Evolutionary conservation across 2,329 filamentous ascomycete species (phyloP).

Genomic region (Thelonectria blattea): DNA sequence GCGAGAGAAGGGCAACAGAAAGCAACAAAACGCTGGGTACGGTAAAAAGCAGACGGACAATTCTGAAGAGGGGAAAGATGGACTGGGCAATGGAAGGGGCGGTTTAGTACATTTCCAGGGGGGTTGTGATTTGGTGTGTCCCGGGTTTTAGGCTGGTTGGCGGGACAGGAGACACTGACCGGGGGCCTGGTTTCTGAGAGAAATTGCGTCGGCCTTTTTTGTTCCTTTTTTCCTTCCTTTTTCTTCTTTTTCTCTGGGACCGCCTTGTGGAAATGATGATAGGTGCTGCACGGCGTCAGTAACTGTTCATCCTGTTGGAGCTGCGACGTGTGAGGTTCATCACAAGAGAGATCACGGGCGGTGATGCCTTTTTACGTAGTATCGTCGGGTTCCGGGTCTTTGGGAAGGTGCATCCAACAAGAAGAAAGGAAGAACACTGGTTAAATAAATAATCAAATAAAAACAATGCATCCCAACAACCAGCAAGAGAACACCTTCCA

Average conservation of each 20-base stretch:
- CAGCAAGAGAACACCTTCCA: too few relatives aligned
- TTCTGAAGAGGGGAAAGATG: slow-evolving; percentile 5
- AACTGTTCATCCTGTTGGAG: too few relatives aligned
- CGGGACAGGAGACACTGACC: slow-evolving; percentile 16
- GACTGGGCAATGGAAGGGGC: slow-evolving; percentile 31
- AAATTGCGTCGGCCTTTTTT: slow-evolving; percentile 18
- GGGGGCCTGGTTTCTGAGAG: slow-evolving; percentile 8
- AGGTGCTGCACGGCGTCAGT: too few relatives aligned
- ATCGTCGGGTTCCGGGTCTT: too few relatives aligned
- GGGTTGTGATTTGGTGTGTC: slow-evolving; percentile 34
- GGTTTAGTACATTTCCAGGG: slow-evolving; percentile 35
- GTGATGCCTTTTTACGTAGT: too few relatives aligned
- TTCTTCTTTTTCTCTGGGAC: background rate
- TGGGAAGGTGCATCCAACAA: too few relatives aligned
- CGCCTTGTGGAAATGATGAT: too few relatives aligned
- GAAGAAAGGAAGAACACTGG: too few relatives aligned
- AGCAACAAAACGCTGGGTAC: background rate
- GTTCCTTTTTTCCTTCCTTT: background rate
- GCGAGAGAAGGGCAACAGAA: background rate
- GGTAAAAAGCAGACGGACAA: background rate
- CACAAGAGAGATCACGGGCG: too few relatives aligned
- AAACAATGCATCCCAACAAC: too few relatives aligned
- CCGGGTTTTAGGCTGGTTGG: slow-evolving; percentile 24
- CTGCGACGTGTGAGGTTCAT: too few relatives aligned
- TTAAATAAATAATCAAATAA: too few relatives aligned